A percentile compares a stretch with the other conserved stretches of the same genome.
Conservation (phyloP, 2,329 filamentous ascomycete species). For the Botrytis pseudocinerea region DNA sequence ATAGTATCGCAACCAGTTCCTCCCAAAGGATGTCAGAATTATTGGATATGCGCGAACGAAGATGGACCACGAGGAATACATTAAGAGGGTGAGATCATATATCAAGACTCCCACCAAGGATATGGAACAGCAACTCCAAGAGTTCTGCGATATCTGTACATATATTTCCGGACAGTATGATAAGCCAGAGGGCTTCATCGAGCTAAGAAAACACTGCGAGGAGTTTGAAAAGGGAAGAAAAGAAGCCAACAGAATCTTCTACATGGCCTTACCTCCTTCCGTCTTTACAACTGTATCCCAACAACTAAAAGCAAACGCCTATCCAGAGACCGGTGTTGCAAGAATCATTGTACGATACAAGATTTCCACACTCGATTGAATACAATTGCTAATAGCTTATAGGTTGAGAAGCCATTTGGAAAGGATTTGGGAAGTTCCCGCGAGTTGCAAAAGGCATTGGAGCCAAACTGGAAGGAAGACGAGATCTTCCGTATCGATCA, state of each 20-base stretch:
- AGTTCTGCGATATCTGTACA: conserved; percentile 84
- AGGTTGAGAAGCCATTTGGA: conserved; percentile 99
- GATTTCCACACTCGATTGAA: background rate
- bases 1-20: conserved; percentile 98
- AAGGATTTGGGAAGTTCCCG: conserved; percentile 94
- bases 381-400: conserved; percentile 31
- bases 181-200: conserved; percentile 88
- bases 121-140: conserved; percentile 88
- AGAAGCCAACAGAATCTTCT: conserved; percentile 92
- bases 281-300: conserved; percentile 98
- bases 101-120: conserved; percentile 99
- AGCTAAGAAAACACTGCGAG: conserved; percentile 81
- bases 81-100: conserved; percentile 92
- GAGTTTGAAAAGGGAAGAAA: conserved; percentile 78
- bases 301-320: conserved; percentile 96
- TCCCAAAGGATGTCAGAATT: conserved; percentile 93
- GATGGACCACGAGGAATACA: conserved; percentile 97
- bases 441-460: conserved; percentile 89
- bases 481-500: conserved; percentile 99
- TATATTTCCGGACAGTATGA: conserved; percentile 99
- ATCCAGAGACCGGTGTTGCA: conserved; percentile 85
- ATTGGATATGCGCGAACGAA: conserved; percentile 99
- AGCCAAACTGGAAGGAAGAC: conserved; percentile 97
- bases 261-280: conserved; percentile 97
- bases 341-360: conserved; percentile 79